These are phyloP conservation scores for Saccharomycopsis fibuligera DNA, from an alignment of 805 yeast species.

Conservation along the genomic window DNA sequence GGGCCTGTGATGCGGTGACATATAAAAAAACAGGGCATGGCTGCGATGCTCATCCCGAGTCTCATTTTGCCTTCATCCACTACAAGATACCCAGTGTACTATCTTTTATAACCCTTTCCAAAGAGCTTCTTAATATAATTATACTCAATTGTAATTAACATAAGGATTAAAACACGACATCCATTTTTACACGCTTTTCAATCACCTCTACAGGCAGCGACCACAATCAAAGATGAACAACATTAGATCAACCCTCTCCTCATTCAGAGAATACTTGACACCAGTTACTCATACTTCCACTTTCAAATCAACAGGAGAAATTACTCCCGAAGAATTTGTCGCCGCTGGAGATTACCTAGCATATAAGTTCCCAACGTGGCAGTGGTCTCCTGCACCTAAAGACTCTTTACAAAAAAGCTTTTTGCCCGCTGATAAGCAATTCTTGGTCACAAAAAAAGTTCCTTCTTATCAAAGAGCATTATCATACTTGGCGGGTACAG, in stretches of 20 bases:
- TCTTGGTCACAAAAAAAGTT: conserved; percentile 79
- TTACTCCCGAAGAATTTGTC: conserved; percentile 93
- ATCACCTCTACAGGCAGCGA: too few relatives aligned
- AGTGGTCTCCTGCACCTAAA: conserved; percentile 66
- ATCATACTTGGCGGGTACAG: conserved; percentile 34
- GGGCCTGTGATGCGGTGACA: too few relatives aligned
- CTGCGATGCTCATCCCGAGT: too few relatives aligned
- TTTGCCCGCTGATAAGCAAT: conserved; percentile 83
- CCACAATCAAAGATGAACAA: conserved; percentile 18
- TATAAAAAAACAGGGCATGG: too few relatives aligned
- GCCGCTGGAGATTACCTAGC: conserved; percentile 90
- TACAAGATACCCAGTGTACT: too few relatives aligned
- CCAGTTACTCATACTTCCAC: conserved; percentile 87
- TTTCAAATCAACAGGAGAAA: conserved; percentile 79
- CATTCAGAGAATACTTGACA: conserved; percentile 86
- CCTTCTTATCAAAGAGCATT: conserved; percentile 76
- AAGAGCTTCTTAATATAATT: too few relatives aligned
- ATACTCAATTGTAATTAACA: too few relatives aligned
- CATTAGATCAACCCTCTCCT: conserved; percentile 72
- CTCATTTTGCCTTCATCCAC: too few relatives aligned
- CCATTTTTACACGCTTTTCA: too few relatives aligned
- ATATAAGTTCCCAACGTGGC: conserved; percentile 94
- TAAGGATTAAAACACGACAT: too few relatives aligned
- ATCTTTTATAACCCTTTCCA: too few relatives aligned
- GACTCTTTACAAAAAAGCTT: conserved; percentile 51